Percentiles rank a stretch among this genome's conserved stretches.
These are phyloP conservation scores for Fusarium nurragi DNA, from an alignment of 2,329 filamentous ascomycete genomes.

Conservation along the genomic window DNA sequence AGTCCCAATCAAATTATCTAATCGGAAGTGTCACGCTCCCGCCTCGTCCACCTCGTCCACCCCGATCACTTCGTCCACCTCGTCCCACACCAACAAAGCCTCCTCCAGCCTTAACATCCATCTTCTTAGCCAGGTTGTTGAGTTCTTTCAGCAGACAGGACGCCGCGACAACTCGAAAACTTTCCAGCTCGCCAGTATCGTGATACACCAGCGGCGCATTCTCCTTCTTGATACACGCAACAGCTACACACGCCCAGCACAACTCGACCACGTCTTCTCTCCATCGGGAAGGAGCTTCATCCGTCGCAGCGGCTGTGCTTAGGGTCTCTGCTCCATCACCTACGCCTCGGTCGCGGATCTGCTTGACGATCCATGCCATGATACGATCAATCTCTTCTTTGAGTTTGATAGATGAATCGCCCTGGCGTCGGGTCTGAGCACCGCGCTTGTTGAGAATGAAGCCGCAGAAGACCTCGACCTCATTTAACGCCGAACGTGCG, in stretches of 20 bases:
- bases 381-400: conserved; percentile 62
- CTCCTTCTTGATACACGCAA: conserved; percentile 36
- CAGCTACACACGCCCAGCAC: conserved; percentile 49
- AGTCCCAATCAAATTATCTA: conserved; percentile 15
- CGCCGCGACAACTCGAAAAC: conserved; percentile 53
- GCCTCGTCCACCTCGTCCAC: conserved; percentile 1
- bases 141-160: conserved; percentile 47
- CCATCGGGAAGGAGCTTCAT: conserved; percentile 9
- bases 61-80: conserved; percentile 11
- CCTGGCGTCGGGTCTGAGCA: conserved; percentile 59
- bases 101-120: conserved; percentile 26
- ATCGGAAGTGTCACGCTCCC: conserved; percentile 27
- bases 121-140: conserved; percentile 26
- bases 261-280: conserved; percentile 47
- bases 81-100: conserved; percentile 42
- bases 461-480: conserved; percentile 65
- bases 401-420: conserved; percentile 61
- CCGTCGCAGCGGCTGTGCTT: conserved; percentile 11
- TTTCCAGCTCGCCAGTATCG: conserved; percentile 42
- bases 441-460: conserved; percentile 63
- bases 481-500: conserved; percentile 54
- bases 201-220: conserved; percentile 6
- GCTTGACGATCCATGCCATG: conserved; percentile 52
- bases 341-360: conserved; percentile 42
- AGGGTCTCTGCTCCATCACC: conserved; percentile 22